A percentile compares a stretch with the other conserved stretches of the same genome.
Evolutionary conservation across 306 rosid genomes (phyloP).

Genomic region (Medicago truncatula): DNA sequence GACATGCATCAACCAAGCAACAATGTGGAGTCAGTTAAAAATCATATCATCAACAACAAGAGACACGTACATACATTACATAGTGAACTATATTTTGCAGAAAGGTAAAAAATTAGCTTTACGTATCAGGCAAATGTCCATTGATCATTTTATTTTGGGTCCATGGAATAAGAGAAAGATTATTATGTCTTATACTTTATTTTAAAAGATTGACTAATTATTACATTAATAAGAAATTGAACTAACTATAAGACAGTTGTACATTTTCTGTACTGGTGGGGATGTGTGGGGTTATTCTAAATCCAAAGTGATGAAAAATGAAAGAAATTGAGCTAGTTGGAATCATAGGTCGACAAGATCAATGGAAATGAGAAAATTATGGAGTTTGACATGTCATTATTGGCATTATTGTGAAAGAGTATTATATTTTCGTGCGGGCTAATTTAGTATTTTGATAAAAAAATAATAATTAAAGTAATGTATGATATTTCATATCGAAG

Average conservation of each 20-base stretch:
- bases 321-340: conserved; percentile 27
- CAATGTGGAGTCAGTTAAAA: conserved; percentile 2
- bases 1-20: neutral
- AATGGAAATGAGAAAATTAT: conserved; percentile 37
- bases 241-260: neutral
- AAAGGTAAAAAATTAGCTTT: conserved; percentile 30
- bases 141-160: neutral
- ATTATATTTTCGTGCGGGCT: too few species aligned
- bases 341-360: conserved; percentile 51
- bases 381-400: conserved; percentile 23
- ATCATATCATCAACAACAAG: conserved; percentile 1
- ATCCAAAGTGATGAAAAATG: conserved; percentile 27
- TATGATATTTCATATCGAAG: too few species aligned
- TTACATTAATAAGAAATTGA: neutral
- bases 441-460: too few species aligned
- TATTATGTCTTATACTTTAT: neutral
- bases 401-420: too few species aligned
- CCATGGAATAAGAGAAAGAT: conserved; percentile 3
- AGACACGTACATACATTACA: neutral
- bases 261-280: neutral
- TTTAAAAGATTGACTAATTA: too few species aligned
- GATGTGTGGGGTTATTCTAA: conserved; percentile 33
- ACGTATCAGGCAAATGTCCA: conserved; percentile 15
- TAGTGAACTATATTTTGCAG: neutral
- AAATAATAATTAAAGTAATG: too few species aligned